Percentiles rank a stretch among this genome's conserved stretches.
These are phyloP conservation scores for Dendrocalamus latiflorus DNA, from an alignment of 202 grass and related monocot species.

Conservation along the genomic window DNA sequence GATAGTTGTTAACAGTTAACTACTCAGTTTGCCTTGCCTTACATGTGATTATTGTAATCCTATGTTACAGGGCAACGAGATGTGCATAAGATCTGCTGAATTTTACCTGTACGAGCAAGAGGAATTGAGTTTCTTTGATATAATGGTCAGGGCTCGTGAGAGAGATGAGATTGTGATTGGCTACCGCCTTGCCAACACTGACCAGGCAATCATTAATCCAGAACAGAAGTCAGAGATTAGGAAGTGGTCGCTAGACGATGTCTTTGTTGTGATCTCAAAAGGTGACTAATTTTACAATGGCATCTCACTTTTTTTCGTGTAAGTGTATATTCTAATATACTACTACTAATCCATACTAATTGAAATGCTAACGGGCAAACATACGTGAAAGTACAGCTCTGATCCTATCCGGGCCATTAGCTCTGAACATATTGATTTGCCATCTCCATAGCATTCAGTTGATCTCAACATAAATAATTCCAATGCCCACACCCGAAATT, in stretches of 20 bases:
- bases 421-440: conserved; percentile 25
- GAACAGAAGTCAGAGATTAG: conserved; percentile 59
- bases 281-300: conserved; percentile 43
- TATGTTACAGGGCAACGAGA: conserved; percentile 75
- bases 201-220: conserved; percentile 85
- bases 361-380: conserved; percentile 24
- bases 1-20: neutral
- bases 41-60: neutral
- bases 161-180: conserved; percentile 92
- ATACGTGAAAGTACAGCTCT: conserved; percentile 17
- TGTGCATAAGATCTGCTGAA: conserved; percentile 82
- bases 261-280: conserved; percentile 90
- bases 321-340: conserved; percentile 41
- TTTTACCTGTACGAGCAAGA: conserved; percentile 95
- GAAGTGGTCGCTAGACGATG: conserved; percentile 94
- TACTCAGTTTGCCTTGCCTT: neutral
- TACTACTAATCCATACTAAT: conserved; percentile 41
- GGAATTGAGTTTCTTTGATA: conserved; percentile 90
- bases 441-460: conserved; percentile 2
- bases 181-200: conserved; percentile 65
- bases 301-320: neutral
- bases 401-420: neutral
- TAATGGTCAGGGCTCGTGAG: conserved; percentile 77
- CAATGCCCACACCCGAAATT: neutral
- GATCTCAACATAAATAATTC: neutral